Evolutionary conservation across 306 rosid genomes (phyloP).

Genomic region (Vicia villosa): DNA sequence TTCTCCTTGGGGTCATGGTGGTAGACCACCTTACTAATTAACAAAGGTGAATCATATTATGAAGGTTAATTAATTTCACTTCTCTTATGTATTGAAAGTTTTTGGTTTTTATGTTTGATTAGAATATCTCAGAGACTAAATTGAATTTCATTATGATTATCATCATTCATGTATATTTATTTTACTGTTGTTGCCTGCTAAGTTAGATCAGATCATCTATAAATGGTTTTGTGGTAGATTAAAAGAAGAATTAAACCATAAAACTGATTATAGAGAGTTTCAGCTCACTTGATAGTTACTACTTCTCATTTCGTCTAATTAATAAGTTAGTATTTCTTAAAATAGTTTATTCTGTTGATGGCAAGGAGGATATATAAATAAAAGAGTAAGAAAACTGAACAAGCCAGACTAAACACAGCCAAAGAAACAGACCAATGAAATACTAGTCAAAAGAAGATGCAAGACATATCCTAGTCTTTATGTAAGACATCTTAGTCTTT

Average conservation of each 20-base stretch:
- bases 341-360: no score
- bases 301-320: background rate
- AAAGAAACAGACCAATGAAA: no score
- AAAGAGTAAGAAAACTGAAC: no score
- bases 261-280: background rate
- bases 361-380: no score
- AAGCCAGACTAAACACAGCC: no score
- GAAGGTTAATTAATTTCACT: background rate
- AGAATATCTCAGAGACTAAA: background rate
- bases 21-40: conserved; percentile 53
- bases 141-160: background rate
- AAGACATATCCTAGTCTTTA: no score
- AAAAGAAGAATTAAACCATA: no score
- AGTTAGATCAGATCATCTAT: background rate
- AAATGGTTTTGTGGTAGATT: background rate
- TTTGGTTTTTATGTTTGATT: background rate
- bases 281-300: background rate
- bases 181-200: background rate
- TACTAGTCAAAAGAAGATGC: no score
- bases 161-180: background rate
- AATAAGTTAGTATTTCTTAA: no score
- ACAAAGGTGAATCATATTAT: background rate
- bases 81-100: background rate
- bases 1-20: conserved; percentile 67
- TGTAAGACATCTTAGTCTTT: no score